Conservation (phyloP, 2,329 filamentous ascomycete genomes). For the Cladosporium sp. region DNA sequence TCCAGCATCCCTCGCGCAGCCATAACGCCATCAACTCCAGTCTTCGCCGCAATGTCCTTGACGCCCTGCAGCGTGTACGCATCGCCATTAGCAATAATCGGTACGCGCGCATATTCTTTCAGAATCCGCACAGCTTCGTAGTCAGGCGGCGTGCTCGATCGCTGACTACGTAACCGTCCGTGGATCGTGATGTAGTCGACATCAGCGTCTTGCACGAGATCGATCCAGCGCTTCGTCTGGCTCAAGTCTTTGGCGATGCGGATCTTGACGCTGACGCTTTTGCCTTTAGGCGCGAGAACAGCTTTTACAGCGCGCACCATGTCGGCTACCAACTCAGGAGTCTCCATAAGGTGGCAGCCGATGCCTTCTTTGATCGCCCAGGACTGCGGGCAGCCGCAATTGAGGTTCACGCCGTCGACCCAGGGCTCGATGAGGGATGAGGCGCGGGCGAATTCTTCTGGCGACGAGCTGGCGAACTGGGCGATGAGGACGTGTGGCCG, state of each 20-base stretch:
- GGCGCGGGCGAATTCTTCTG: slow-evolving; percentile 63
- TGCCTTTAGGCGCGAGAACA: slow-evolving; percentile 46
- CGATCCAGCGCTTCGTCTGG: slow-evolving; percentile 60
- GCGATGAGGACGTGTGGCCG: slow-evolving; percentile 55
- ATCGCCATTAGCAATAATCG: slow-evolving; percentile 68
- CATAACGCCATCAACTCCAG: slow-evolving; percentile 59
- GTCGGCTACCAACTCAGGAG: slow-evolving; percentile 63
- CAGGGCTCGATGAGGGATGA: slow-evolving; percentile 62
- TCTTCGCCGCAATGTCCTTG: slow-evolving; percentile 33
- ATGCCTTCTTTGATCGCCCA: slow-evolving; percentile 70
- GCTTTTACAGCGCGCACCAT: slow-evolving; percentile 62
- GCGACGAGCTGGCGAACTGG: slow-evolving; percentile 66
- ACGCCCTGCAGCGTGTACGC: slow-evolving; percentile 57
- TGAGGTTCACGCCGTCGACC: slow-evolving; percentile 66
- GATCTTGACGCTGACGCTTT: slow-evolving; percentile 70
- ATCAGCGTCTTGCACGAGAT: slow-evolving; percentile 60
- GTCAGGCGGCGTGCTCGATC: slow-evolving; percentile 62
- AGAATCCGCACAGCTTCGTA: slow-evolving; percentile 61
- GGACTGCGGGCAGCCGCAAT: slow-evolving; percentile 72
- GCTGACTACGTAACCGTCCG: slow-evolving; percentile 62
- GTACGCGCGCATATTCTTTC: slow-evolving; percentile 55
- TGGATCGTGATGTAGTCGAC: slow-evolving; percentile 72
- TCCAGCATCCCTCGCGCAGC: slow-evolving; percentile 66
- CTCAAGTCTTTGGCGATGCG: slow-evolving; percentile 64
- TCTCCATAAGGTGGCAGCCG: slow-evolving; percentile 68